Evolutionary conservation across 2,329 filamentous ascomycete species (phyloP).

Genomic region (Cladophialophora chaetospira): DNA sequence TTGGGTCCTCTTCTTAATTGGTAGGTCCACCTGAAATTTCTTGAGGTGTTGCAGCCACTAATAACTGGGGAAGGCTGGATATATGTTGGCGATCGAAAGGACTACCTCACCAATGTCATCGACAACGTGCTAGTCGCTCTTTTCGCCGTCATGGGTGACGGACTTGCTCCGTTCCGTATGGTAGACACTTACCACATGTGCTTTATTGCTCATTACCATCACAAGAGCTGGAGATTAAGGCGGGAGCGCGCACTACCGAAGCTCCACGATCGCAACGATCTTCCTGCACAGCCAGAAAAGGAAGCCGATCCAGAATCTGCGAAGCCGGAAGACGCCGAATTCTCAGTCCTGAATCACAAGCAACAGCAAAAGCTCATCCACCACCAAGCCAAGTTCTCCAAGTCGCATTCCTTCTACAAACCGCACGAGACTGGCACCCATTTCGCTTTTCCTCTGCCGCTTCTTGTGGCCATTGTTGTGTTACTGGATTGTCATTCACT

Average conservation of each 20-base stretch:
- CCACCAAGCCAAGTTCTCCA: conserved; percentile 77
- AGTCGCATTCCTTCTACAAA: conserved; percentile 86
- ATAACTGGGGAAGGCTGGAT: conserved; percentile 63
- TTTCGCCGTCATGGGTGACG: conserved; percentile 71
- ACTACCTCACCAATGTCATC: conserved; percentile 69
- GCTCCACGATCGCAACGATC: conserved; percentile 68
- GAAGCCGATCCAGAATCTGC: conserved; percentile 49
- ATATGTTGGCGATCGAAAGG: conserved; percentile 72
- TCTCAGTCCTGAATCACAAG: conserved; percentile 39
- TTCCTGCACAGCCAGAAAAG: conserved; percentile 53
- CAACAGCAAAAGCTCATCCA: conserved; percentile 73
- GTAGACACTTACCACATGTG: conserved; percentile 88
- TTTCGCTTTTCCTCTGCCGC: conserved; percentile 71
- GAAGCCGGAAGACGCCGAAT: conserved; percentile 34
- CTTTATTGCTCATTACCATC: conserved; percentile 73
- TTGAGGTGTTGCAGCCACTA: not conserved
- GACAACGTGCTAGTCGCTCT: conserved; percentile 71
- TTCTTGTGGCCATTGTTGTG: conserved; percentile 76
- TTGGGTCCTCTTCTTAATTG: conserved; percentile 90
- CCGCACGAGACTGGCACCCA: conserved; percentile 84
- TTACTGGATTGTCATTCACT: conserved; percentile 77
- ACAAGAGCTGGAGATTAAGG: conserved; percentile 65
- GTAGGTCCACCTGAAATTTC: conserved; percentile 40
- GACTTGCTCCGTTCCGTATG: conserved; percentile 71
- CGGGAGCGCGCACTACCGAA: conserved; percentile 63